phyloP scores from a whole-genome alignment of 257 asterid genomes.

The Solanum gracilifrons region DNA sequence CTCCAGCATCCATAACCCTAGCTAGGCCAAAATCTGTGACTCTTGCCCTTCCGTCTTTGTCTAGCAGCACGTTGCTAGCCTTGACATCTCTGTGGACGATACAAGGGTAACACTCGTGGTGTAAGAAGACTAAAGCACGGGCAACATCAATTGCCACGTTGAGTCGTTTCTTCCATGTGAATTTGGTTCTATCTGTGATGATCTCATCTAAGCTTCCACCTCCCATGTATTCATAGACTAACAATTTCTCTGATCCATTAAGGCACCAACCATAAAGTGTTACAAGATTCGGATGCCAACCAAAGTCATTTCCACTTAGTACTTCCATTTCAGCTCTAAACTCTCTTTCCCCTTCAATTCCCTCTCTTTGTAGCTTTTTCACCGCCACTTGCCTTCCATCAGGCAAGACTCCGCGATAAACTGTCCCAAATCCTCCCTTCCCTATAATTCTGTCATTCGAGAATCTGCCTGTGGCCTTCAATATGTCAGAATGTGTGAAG shows the following conservation, averaged over 20 bases:
- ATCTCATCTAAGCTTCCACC: constrained; percentile 64
- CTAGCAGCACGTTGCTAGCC: constrained; percentile 92
- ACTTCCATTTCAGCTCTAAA: constrained; percentile 92
- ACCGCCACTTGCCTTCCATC: constrained; percentile 83
- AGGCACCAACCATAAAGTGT: constrained; percentile 87
- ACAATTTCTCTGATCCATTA: constrained; percentile 63
- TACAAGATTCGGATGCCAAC: constrained; percentile 96
- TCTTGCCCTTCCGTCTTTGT: constrained; percentile 60
- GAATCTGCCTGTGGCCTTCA: constrained; percentile 67
- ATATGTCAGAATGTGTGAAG: constrained; percentile 76
- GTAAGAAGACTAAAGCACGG: constrained; percentile 61
- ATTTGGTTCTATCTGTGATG: constrained; percentile 29
- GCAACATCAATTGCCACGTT: constrained; percentile 75
- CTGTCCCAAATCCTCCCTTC: constrained; percentile 80
- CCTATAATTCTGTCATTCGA: constrained; percentile 74
- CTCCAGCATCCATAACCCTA: constrained; percentile 64
- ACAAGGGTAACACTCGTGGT: constrained; percentile 83
- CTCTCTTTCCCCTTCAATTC: constrained; percentile 78
- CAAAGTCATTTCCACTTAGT: constrained; percentile 56
- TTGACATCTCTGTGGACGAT: constrained; percentile 93
- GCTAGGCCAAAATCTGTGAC: constrained; percentile 97
- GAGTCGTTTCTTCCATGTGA: constrained; percentile 54
- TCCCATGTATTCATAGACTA: constrained; percentile 88
- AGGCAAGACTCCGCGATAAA: constrained; percentile 69
- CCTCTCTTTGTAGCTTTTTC: constrained; percentile 72